Base-by-base conservation (phyloP, 2,329 filamentous ascomycete genomes). In the Aspergillus ochraceoroseus region DNA sequence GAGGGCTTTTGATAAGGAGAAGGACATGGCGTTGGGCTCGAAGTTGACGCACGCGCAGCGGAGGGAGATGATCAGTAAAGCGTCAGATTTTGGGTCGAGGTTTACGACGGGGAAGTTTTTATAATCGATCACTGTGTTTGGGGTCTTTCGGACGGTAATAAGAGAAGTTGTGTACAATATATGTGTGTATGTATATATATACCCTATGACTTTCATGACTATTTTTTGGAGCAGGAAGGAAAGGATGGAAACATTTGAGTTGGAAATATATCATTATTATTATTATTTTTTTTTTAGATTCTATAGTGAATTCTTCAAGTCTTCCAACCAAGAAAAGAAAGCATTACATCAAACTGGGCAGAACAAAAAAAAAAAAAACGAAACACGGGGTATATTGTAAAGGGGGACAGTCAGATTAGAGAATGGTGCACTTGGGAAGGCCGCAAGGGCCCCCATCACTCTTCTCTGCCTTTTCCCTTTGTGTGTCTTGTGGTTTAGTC, bases 1-100 rank as follows among this genome's bases (percentile, higher is more conserved):
- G 65, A 75, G 90, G 46, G 83, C 79, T 0, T 96, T 96, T 65
- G 87, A 95, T 67, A 76, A 81, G 48, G 87, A 95, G 63, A 96
- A 95, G 70, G 92, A 96, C 63, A 95, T 96, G 79, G 83, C 79
- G 26, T 68, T 86, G 2, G 82, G 83, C 6, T 78, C 79, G 12
- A 80, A 78, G 55, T 79, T 95, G 38, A 83, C 80, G 17, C 71
- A 80, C 50, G 74, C 81, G 23, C 82, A 95, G 69, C 79, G 83
- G 52, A 79, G 79, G 54, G 85, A 95, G 53, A 70, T 96, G 70
- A 63, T 95, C 44, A 83, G 78, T 51, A 83, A 84, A 59, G 85
- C 87, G 3, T 78, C 81, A 11, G 83, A 88, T 55, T 95, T 95
- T 66, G 82, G 84, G 3, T 83, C 83, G 1, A 74, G 87, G 33